A percentile compares a stretch with the other conserved stretches of the same genome.
Evolutionary conservation across 352 stramenopile genomes (phyloP).

Genomic region (Phytopythium ostracodes): DNA sequence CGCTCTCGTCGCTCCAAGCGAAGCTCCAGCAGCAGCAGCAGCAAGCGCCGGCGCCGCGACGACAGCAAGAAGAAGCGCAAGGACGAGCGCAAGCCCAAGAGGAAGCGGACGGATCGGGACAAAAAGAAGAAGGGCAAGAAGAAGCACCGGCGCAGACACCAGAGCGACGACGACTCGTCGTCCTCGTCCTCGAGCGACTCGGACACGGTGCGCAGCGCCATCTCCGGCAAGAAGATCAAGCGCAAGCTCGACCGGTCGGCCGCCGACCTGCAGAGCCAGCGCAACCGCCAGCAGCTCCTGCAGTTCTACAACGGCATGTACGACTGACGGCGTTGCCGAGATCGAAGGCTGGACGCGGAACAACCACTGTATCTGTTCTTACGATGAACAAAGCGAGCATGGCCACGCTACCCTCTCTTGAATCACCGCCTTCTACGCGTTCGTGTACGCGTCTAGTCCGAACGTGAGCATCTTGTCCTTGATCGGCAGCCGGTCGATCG

Average conservation of each 20-base stretch:
- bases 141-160: slow-evolving; percentile 15
- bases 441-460: slow-evolving; percentile 39
- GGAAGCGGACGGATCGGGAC: slow-evolving; percentile 25
- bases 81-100: slow-evolving; percentile 30
- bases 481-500: slow-evolving; percentile 56
- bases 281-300: slow-evolving; percentile 73
- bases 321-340: slow-evolving; percentile 27
- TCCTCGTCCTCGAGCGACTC: slow-evolving; percentile 45
- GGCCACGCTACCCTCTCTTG: not conserved
- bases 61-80: slow-evolving; percentile 40
- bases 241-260: slow-evolving; percentile 60
- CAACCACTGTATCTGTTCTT: not conserved
- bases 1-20: slow-evolving; percentile 4
- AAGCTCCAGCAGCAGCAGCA: slow-evolving; percentile 19
- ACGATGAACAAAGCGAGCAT: not conserved
- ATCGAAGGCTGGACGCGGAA: not conserved
- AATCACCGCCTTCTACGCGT: not conserved
- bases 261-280: slow-evolving; percentile 57
- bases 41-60: slow-evolving; percentile 20
- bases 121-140: slow-evolving; percentile 33
- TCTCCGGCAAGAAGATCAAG: slow-evolving; percentile 87
- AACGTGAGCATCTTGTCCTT: slow-evolving; percentile 66
- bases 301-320: slow-evolving; percentile 89
- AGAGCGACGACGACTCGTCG: slow-evolving; percentile 19
- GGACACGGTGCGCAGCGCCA: slow-evolving; percentile 71